Percentiles rank a stretch among this genome's conserved stretches.
These are phyloP conservation scores for Rhizopus stolonifer DNA, from an alignment of 371 early-diverging fungal species.

Conservation along the genomic window DNA sequence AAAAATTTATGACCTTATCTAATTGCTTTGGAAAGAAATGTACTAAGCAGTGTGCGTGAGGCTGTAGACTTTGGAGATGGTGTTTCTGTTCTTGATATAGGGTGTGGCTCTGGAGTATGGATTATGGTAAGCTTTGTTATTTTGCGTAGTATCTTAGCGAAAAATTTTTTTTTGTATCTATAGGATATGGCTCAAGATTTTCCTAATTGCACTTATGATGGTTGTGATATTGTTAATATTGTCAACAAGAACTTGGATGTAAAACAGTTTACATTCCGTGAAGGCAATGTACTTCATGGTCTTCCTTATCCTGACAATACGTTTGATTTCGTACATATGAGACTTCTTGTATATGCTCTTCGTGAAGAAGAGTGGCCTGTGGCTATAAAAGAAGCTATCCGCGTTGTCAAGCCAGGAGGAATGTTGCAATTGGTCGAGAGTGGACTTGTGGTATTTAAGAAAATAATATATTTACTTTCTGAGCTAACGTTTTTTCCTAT, in stretches of 20 bases:
- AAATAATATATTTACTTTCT: too few species aligned
- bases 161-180: not conserved
- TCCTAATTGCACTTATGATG: slow-evolving; percentile 51
- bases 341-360: slow-evolving; percentile 20
- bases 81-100: slow-evolving; percentile 7
- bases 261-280: slow-evolving; percentile 36
- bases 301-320: slow-evolving; percentile 28
- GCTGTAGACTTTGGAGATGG: not conserved
- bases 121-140: slow-evolving; percentile 7
- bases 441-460: too few species aligned
- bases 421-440: too few species aligned
- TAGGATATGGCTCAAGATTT: slow-evolving; percentile 58
- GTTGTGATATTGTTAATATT: slow-evolving; percentile 55
- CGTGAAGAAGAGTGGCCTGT: slow-evolving; percentile 23
- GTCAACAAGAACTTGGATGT: slow-evolving; percentile 49
- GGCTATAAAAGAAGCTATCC: slow-evolving; percentile 17
- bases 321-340: slow-evolving; percentile 33
- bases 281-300: slow-evolving; percentile 26
- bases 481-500: too few species aligned
- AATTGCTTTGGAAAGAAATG: not conserved
- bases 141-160: not conserved
- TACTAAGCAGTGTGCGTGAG: not conserved
- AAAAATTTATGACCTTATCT: not conserved
- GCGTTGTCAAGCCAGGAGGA: slow-evolving; percentile 26
- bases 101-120: slow-evolving; percentile 16